Evolutionary conservation across 2,329 filamentous ascomycete species (phyloP).

Genomic region (Sporothrix humicola): DNA sequence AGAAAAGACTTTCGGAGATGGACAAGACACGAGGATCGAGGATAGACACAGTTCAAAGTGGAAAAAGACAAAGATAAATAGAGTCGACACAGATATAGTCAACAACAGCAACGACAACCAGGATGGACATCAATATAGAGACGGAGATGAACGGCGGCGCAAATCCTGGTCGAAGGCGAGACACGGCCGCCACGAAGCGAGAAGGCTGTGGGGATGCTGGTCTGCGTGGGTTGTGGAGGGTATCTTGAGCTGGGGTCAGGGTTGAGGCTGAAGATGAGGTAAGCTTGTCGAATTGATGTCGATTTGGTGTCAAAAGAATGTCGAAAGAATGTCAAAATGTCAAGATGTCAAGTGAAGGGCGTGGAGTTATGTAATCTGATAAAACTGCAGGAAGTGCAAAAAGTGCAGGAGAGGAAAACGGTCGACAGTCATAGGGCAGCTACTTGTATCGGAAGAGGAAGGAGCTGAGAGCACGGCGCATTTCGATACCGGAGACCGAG

Average conservation of each 20-base stretch:
- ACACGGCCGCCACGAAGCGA: constrained; percentile 23
- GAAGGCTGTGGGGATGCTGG: background rate
- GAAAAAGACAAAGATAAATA: background rate
- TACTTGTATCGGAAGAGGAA: background rate
- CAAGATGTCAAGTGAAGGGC: constrained; percentile 3
- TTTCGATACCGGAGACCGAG: constrained; percentile 4
- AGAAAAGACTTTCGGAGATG: background rate
- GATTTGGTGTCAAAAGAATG: background rate
- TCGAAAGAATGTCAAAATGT: background rate
- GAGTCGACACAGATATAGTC: background rate
- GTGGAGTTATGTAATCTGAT: background rate
- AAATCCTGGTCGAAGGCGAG: constrained; percentile 5
- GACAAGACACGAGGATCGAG: background rate
- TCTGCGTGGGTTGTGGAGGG: background rate
- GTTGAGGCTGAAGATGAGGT: no score
- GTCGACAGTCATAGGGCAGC: background rate
- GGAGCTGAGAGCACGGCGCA: background rate
- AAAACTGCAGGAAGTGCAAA: no score
- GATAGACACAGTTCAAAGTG: background rate
- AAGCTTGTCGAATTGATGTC: background rate
- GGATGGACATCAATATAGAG: constrained; percentile 9
- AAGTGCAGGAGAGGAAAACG: background rate
- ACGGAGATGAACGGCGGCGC: constrained; percentile 16
- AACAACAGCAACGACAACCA: background rate
- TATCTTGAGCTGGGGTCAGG: background rate